phyloP scores from a whole-genome alignment of 2,329 filamentous ascomycete species.

The Lecanicillium sp. region DNA sequence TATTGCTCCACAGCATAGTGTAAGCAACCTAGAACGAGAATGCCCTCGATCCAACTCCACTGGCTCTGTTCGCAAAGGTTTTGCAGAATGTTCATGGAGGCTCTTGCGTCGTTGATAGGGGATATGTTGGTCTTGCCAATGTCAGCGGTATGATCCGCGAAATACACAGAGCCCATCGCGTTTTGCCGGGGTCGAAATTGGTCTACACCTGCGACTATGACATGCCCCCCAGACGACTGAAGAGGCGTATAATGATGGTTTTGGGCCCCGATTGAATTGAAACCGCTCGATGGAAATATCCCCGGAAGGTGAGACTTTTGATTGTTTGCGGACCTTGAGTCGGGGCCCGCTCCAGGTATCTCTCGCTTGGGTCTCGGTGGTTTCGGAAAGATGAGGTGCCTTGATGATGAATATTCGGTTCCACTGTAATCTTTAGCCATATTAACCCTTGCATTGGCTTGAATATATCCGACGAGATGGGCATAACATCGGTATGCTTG shows the following conservation, averaged over 20 bases:
- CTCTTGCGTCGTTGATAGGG: slow-evolving; percentile 50
- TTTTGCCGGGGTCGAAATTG: slow-evolving; percentile 25
- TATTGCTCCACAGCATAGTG: slow-evolving; percentile 86
- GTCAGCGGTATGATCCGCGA: background rate
- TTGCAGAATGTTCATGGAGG: slow-evolving; percentile 65
- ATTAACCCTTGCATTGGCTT: slow-evolving; percentile 49
- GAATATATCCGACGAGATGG: slow-evolving; percentile 60
- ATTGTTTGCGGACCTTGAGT: background rate
- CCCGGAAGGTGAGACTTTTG: background rate
- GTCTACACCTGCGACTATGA: slow-evolving; percentile 30
- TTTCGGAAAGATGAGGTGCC: slow-evolving; percentile 51
- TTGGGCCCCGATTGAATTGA: background rate
- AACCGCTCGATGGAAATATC: background rate
- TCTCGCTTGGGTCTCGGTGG: slow-evolving; percentile 17
- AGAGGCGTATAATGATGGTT: slow-evolving; percentile 1
- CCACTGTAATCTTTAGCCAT: slow-evolving; percentile 31
- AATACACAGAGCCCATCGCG: too few relatives aligned
- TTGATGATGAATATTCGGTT: slow-evolving; percentile 35
- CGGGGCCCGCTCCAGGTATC: background rate
- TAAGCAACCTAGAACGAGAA: slow-evolving; percentile 84
- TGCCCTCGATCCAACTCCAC: slow-evolving; percentile 90
- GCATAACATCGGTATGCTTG: slow-evolving; percentile 70
- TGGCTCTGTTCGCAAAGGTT: slow-evolving; percentile 70
- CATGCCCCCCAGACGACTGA: background rate
- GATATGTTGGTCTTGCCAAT: slow-evolving; percentile 21